Percentiles rank a stretch among this genome's conserved stretches.
Evolutionary conservation across 345 rosid genomes (phyloP).

Genomic region (Populus deltoides): DNA sequence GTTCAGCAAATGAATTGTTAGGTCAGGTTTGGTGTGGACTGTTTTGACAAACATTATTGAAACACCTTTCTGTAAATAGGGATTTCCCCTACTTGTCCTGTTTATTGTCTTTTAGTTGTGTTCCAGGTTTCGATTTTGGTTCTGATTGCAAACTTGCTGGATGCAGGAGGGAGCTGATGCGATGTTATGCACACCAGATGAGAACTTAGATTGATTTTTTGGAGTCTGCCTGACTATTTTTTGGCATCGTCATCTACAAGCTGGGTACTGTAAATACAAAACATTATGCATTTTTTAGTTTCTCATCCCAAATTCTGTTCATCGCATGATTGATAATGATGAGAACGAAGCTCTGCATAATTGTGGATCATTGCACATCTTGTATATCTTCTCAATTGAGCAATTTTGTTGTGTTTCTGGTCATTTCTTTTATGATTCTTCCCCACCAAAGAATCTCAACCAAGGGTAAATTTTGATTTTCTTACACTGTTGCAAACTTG

Average conservation of each 20-base stretch:
- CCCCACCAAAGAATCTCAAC: neutral
- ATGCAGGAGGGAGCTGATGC: conserved; percentile 45
- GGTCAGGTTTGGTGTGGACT: neutral
- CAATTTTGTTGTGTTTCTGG: neutral
- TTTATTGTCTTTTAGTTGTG: neutral
- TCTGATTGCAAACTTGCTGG: conserved; percentile 8
- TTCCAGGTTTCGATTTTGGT: neutral
- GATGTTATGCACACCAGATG: neutral
- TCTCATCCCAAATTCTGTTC: conserved; percentile 18
- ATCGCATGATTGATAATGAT: neutral
- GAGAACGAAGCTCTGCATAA: conserved; percentile 19
- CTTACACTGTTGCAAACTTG: neutral
- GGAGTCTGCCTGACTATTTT: neutral
- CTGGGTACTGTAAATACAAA: conserved; percentile 31
- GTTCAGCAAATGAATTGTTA: neutral
- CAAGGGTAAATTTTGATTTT: neutral
- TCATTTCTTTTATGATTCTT: neutral
- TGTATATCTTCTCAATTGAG: conserved; percentile 11
- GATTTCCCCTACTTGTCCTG: neutral
- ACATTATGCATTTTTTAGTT: conserved; percentile 8
- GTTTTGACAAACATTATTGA: neutral
- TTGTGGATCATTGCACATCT: conserved; percentile 7
- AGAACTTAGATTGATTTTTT: neutral
- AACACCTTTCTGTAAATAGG: neutral
- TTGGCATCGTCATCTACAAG: conserved; percentile 5